Percentiles rank a stretch among this genome's conserved stretches.
These are phyloP conservation scores for Mucor saturninus DNA, from an alignment of 371 early-diverging fungal genomes.

Conservation along the genomic window DNA sequence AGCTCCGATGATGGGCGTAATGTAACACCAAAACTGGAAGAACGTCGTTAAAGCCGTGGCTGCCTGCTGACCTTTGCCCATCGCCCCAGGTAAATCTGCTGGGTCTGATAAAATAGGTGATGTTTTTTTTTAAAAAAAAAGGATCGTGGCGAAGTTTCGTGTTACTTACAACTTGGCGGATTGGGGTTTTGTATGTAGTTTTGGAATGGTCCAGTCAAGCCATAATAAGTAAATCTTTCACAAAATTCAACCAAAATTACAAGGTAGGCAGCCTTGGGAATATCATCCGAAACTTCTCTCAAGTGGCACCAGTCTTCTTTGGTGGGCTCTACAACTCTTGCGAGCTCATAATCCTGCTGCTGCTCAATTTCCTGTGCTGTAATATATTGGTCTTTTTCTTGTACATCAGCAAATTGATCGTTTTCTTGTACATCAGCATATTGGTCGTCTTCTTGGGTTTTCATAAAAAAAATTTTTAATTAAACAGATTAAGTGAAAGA, in stretches of 20 bases:
- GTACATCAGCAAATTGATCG: too few relatives aligned
- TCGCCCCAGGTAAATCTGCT: slow-evolving; percentile 51
- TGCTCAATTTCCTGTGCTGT: slow-evolving; percentile 1
- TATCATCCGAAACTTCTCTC: slow-evolving; percentile 55
- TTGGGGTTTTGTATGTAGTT: slow-evolving; percentile 65
- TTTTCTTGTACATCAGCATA: too few relatives aligned
- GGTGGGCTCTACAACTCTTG: slow-evolving; percentile 44
- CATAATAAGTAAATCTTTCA: slow-evolving; percentile 81
- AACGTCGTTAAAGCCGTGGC: slow-evolving; percentile 77
- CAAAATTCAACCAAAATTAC: slow-evolving; percentile 77
- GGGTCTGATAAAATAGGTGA: slow-evolving; percentile 34
- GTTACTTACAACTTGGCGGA: slow-evolving; percentile 41
- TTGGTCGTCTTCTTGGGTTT: too few relatives aligned
- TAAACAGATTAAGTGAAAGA: background rate
- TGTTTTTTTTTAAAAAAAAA: background rate
- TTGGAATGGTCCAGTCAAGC: slow-evolving; percentile 66
- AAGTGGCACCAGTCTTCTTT: slow-evolving; percentile 51
- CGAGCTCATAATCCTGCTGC: slow-evolving; percentile 17
- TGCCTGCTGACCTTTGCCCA: slow-evolving; percentile 49
- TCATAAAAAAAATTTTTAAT: background rate
- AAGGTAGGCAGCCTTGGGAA: slow-evolving; percentile 62
- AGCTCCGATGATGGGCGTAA: slow-evolving; percentile 83
- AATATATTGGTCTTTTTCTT: too few relatives aligned
- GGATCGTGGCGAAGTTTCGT: slow-evolving; percentile 7
- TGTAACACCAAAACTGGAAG: slow-evolving; percentile 82